phyloP scores from a whole-genome alignment of 2,329 filamentous ascomycete species.

The Pyrenophora teres region DNA sequence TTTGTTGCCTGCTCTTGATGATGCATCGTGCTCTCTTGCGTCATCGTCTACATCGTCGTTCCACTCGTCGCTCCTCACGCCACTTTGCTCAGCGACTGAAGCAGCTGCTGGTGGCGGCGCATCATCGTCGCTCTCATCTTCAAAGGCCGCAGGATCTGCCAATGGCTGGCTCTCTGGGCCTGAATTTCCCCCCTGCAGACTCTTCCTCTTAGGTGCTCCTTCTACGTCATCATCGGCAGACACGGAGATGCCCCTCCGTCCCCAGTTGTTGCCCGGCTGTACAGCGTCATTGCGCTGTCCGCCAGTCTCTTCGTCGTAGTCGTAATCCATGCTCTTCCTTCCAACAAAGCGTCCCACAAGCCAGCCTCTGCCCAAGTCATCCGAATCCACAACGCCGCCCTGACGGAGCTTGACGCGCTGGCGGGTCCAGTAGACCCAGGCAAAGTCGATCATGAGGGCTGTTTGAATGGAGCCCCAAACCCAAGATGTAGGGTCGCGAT shows the following conservation, averaged over 20 bases:
- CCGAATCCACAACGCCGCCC: conserved; percentile 86
- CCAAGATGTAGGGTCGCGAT: conserved; percentile 73
- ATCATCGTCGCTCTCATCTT: conserved; percentile 52
- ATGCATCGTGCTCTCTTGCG: conserved; percentile 34
- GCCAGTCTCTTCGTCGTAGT: conserved; percentile 61
- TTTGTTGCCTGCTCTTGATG: conserved; percentile 21
- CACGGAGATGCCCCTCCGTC: conserved; percentile 62
- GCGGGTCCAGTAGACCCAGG: conserved; percentile 93
- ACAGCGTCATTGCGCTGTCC: conserved; percentile 43
- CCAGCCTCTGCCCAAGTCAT: conserved; percentile 86
- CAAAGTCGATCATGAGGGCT: conserved; percentile 88
- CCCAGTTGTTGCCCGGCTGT: conserved; percentile 57
- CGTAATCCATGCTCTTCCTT: conserved; percentile 54
- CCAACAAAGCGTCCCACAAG: conserved; percentile 79
- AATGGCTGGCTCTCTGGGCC: conserved; percentile 47
- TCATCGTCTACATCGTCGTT: conserved; percentile 46
- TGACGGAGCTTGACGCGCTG: conserved; percentile 91
- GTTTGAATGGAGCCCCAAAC: conserved; percentile 91
- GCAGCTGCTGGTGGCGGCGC: conserved; percentile 32
- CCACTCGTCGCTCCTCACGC: conserved; percentile 48
- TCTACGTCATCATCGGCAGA: conserved; percentile 61
- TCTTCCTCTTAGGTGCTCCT: conserved; percentile 35
- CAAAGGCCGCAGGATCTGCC: conserved; percentile 54
- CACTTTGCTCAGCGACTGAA: conserved; percentile 29
- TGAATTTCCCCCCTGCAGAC: conserved; percentile 15